Conservation (phyloP, 768 basidiomycete species). For the Leucocoprinus birnbaumii region DNA sequence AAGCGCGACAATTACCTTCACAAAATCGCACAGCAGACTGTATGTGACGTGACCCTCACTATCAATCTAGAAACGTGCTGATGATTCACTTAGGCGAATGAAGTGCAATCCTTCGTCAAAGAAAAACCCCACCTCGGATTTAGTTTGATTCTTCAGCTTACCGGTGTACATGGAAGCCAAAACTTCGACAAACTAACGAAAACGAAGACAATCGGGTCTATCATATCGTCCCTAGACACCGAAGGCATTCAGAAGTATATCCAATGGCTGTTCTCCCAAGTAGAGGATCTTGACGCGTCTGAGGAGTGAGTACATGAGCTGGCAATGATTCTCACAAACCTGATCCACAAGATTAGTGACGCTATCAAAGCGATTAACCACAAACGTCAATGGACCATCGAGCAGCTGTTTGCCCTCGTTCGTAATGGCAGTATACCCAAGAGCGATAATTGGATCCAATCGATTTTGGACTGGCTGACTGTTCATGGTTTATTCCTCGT, state of each 20-base stretch:
- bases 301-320: conserved; percentile 33
- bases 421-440: conserved; percentile 80
- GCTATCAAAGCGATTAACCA: conserved; percentile 45
- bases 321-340: conserved; percentile 9
- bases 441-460: conserved; percentile 72
- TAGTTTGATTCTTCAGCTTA: conserved; percentile 79
- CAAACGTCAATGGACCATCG: conserved; percentile 78
- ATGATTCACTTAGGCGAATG: conserved; percentile 49
- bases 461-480: conserved; percentile 76
- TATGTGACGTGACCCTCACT: conserved; percentile 39
- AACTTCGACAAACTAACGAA: conserved; percentile 92
- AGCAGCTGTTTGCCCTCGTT: conserved; percentile 78
- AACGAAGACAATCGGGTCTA: conserved; percentile 88
- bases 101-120: conserved; percentile 74
- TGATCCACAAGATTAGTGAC: conserved; percentile 34
- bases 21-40: conserved; percentile 84
- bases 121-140: conserved; percentile 79
- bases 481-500: conserved; percentile 80
- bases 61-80: background rate
- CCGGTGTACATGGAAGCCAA: conserved; percentile 76
- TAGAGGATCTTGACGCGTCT: conserved; percentile 40
- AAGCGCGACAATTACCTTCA: conserved; percentile 86
- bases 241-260: conserved; percentile 80
- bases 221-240: conserved; percentile 70
- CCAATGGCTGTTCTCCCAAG: conserved; percentile 60